phyloP scores from a whole-genome alignment of 169 alveolate species.

The Perkinsus olseni region DNA sequence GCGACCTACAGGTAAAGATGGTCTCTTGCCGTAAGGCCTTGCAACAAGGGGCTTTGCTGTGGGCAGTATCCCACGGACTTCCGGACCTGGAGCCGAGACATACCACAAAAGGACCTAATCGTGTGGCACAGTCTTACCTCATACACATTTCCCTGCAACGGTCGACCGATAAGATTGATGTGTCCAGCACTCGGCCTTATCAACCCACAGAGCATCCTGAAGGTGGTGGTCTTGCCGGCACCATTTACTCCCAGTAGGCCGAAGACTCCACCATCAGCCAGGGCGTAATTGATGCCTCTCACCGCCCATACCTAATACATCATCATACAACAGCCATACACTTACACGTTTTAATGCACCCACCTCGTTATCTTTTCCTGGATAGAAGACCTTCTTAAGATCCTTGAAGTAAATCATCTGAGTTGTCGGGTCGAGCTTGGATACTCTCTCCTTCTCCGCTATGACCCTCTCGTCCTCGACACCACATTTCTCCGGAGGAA shows the following conservation, averaged over 20 bases:
- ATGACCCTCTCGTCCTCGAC: background rate
- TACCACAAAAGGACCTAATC: background rate
- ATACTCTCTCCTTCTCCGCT: background rate
- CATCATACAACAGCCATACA: background rate
- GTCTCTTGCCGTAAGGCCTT: slow-evolving; percentile 53
- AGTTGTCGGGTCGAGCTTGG: background rate
- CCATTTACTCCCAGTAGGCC: slow-evolving; percentile 81
- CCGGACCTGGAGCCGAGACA: slow-evolving; percentile 9
- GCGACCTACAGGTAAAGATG: slow-evolving; percentile 48
- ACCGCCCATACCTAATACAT: slow-evolving; percentile 44
- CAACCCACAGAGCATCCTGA: slow-evolving; percentile 34
- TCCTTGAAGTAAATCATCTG: background rate
- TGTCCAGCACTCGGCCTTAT: background rate
- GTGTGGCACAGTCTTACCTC: background rate
- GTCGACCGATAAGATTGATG: background rate
- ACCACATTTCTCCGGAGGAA: background rate
- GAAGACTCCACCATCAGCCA: slow-evolving; percentile 63
- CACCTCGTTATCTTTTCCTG: background rate
- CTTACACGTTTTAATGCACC: background rate
- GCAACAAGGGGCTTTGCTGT: slow-evolving; percentile 60
- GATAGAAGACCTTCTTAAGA: background rate
- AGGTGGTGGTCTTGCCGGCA: slow-evolving; percentile 79
- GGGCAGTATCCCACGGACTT: slow-evolving; percentile 70
- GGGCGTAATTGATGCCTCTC: slow-evolving; percentile 53
- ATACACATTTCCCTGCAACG: background rate